These are phyloP conservation scores for Stephanocyclus meneghinianus DNA, from an alignment of 352 stramenopile genomes.

Conservation along the genomic window DNA sequence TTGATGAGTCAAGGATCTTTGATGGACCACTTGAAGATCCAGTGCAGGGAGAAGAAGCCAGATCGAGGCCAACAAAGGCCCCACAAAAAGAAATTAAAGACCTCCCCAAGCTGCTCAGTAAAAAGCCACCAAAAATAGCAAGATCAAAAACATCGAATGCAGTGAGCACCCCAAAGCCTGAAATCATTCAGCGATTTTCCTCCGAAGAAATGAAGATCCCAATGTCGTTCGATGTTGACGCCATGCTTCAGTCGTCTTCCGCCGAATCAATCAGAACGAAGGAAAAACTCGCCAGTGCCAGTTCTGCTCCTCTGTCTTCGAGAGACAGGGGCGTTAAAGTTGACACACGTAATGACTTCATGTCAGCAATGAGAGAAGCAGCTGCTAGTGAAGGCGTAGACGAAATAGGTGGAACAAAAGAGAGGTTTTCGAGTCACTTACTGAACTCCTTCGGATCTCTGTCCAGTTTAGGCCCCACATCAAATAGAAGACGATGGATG, in stretches of 20 bases:
- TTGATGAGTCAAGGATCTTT: constrained; percentile 57
- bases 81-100: constrained; percentile 10
- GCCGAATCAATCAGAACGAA: constrained; percentile 7
- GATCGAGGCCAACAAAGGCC: constrained; percentile 21
- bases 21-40: constrained; percentile 46
- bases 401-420: neutral
- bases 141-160: constrained; percentile 41
- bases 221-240: constrained; percentile 58
- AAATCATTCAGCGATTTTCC: constrained; percentile 54
- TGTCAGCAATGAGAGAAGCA: constrained; percentile 54
- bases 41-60: constrained; percentile 1
- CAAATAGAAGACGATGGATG: constrained; percentile 66
- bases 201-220: constrained; percentile 42
- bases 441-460: constrained; percentile 27
- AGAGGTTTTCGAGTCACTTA: constrained; percentile 13
- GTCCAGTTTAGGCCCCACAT: constrained; percentile 29
- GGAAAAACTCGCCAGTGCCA: neutral
- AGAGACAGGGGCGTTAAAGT: constrained; percentile 54
- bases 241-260: constrained; percentile 37
- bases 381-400: constrained; percentile 36
- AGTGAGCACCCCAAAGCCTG: constrained; percentile 5
- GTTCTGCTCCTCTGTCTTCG: constrained; percentile 27
- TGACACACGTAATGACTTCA: constrained; percentile 77
- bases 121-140: constrained; percentile 46
- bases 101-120: neutral